Base-by-base conservation (phyloP, 129 eudicot species). In the Solidago caesia region DNA sequence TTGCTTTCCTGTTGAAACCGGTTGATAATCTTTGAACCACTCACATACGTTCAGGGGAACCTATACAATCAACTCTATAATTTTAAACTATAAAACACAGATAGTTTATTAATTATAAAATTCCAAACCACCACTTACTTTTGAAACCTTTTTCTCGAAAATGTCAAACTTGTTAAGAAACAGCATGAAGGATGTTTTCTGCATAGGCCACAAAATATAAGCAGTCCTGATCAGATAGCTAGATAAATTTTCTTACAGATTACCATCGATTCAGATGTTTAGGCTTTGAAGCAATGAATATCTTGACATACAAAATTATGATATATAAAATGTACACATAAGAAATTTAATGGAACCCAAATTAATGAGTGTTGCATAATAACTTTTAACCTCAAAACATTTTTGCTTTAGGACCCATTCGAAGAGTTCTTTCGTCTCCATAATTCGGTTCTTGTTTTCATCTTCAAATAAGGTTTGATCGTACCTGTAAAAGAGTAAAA, bases 171-270 rank as follows among this genome's bases (percentile, higher is more conserved):
- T 94, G 89, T 94, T 94, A 70, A 94, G 90, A 80, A 94, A 94
- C 67, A 94, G 88, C 97, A 94, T 90, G 86, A 94, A 87, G 47
- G 98, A 90, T 70, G 98, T 87, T 94, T 87, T 94, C 98, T 94
- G 98, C 96, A 86, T 10, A 75, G 42, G 77, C 51, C 69, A 71
- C 67, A 83, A 57, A 72, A 73, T 56, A 70, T 16, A 61, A 53
- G 45, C 21, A n/a, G 49, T 41, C 43, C 14, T 67, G 6, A 67
- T 42, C 73, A 76, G 65, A 45, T 64, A 64, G 3, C 39, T 33
- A 13, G 25, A 64, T 12, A 60, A 44, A 8, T 14, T 26, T 60
- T 27, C 16, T 7, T 49, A 33, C n/a, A 67, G n/a, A 15, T 15
- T 58, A 25, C 56, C 56, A 45, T 56, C 21, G 14, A 41, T 39